These are phyloP conservation scores for Myriosclerotinia duriaeana DNA, from an alignment of 2,329 filamentous ascomycete genomes.

Conservation along the genomic window DNA sequence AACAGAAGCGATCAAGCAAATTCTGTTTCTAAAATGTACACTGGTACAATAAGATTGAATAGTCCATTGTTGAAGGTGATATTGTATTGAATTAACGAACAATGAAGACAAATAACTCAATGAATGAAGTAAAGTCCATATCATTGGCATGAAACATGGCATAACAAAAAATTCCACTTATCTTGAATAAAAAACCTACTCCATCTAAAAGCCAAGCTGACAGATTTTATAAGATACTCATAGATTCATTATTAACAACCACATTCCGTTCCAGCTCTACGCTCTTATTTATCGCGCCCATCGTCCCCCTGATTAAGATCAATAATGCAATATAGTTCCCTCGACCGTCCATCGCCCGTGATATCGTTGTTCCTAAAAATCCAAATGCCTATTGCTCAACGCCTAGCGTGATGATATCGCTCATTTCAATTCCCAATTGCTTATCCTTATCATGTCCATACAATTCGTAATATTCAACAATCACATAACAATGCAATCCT, in stretches of 20 bases:
- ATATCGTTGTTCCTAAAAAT: slow-evolving; percentile 7
- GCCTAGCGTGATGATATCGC: background rate
- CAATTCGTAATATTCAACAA: slow-evolving; percentile 7
- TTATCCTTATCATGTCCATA: background rate
- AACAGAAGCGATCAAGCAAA: background rate
- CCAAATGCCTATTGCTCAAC: slow-evolving; percentile 4
- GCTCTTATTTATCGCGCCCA: background rate
- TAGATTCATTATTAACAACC: background rate
- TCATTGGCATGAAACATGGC: background rate
- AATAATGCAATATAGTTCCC: slow-evolving; percentile 11
- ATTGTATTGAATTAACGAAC: background rate
- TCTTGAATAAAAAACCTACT: background rate
- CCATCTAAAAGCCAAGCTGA: background rate
- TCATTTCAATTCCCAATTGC: background rate
- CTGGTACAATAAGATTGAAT: background rate
- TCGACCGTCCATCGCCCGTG: background rate
- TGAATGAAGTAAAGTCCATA: background rate
- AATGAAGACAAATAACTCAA: background rate
- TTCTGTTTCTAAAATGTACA: background rate
- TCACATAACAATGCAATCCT: slow-evolving; percentile 38
- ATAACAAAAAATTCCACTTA: background rate
- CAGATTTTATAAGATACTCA: background rate
- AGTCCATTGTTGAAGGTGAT: background rate
- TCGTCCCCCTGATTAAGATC: background rate
- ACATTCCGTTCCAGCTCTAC: background rate